Evolutionary conservation across 306 rosid genomes (phyloP).

Genomic region (Acacia crassicarpa): DNA sequence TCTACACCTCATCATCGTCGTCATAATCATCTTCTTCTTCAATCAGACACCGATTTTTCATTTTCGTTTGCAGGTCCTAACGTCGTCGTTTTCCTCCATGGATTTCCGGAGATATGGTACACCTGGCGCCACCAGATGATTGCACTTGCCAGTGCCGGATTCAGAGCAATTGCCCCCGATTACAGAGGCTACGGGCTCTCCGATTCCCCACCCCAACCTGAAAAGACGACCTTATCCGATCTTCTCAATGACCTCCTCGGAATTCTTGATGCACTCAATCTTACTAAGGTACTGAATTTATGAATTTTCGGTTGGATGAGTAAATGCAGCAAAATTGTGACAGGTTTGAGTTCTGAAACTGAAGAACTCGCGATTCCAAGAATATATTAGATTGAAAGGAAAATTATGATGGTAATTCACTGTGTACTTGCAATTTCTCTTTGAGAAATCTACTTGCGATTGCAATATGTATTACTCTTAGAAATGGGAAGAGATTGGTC

Average conservation of each 20-base stretch:
- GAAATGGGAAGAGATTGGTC: background rate
- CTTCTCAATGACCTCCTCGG: constrained; percentile 52
- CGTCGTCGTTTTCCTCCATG: constrained; percentile 72
- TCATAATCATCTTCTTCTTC: background rate
- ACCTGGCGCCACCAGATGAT: constrained; percentile 92
- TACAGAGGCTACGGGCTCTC: constrained; percentile 81
- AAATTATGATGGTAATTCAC: background rate
- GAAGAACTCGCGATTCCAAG: background rate
- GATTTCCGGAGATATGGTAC: constrained; percentile 95
- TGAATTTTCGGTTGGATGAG: background rate
- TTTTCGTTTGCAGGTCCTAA: constrained; percentile 44
- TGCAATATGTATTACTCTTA: background rate
- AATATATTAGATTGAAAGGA: background rate
- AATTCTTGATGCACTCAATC: constrained; percentile 49
- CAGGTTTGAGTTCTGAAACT: background rate
- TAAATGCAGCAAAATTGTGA: background rate
- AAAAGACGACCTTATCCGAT: constrained; percentile 36
- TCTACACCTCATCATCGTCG: background rate
- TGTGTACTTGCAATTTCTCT: background rate
- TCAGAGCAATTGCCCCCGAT: constrained; percentile 73
- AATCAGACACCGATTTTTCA: background rate
- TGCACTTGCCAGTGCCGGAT: constrained; percentile 58
- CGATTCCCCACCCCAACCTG: constrained; percentile 52
- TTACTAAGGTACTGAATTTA: constrained; percentile 49
- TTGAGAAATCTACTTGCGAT: background rate